Evolutionary conservation across 2,329 filamentous ascomycete genomes (phyloP).

Genomic region (Aspergillus brasiliensis): DNA sequence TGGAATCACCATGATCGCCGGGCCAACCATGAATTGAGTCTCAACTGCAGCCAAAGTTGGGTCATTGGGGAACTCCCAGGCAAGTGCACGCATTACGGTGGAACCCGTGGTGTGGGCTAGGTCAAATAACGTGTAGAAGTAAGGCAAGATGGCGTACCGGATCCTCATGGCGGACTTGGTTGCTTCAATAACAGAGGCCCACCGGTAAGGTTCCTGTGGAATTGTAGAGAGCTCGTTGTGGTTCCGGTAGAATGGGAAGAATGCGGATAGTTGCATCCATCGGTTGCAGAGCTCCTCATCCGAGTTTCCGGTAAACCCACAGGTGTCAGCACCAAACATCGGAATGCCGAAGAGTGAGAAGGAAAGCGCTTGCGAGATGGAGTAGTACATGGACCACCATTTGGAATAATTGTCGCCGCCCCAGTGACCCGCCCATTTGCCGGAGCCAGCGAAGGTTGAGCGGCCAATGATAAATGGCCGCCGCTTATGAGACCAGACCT

Average conservation of each 20-base stretch:
- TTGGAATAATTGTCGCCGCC: slow-evolving; percentile 73
- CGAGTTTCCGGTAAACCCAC: slow-evolving; percentile 69
- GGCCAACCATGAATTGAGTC: slow-evolving; percentile 71
- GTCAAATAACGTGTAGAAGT: slow-evolving; percentile 75
- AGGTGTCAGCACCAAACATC: slow-evolving; percentile 73
- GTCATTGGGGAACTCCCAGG: slow-evolving; percentile 75
- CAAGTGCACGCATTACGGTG: slow-evolving; percentile 71
- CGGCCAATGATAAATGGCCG: slow-evolving; percentile 85
- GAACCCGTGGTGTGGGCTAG: slow-evolving; percentile 65
- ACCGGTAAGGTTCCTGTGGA: slow-evolving; percentile 71
- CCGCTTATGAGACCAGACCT: slow-evolving; percentile 66
- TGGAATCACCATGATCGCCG: slow-evolving; percentile 66
- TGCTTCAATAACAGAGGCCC: slow-evolving; percentile 66
- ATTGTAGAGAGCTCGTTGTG: slow-evolving; percentile 67
- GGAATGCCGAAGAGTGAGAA: slow-evolving; percentile 75
- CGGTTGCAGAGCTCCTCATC: slow-evolving; percentile 71
- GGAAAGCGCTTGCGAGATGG: slow-evolving; percentile 74
- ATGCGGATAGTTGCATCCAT: slow-evolving; percentile 73
- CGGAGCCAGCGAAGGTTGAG: slow-evolving; percentile 76
- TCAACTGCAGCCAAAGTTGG: slow-evolving; percentile 67
- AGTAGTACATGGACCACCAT: slow-evolving; percentile 74
- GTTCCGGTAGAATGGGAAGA: slow-evolving; percentile 79
- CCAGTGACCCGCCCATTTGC: slow-evolving; percentile 79
- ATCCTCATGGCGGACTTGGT: slow-evolving; percentile 68
- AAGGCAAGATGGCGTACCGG: slow-evolving; percentile 70